Conservation (phyloP, 78 protist genomes). For the Dictyostelium purpureum region DNA sequence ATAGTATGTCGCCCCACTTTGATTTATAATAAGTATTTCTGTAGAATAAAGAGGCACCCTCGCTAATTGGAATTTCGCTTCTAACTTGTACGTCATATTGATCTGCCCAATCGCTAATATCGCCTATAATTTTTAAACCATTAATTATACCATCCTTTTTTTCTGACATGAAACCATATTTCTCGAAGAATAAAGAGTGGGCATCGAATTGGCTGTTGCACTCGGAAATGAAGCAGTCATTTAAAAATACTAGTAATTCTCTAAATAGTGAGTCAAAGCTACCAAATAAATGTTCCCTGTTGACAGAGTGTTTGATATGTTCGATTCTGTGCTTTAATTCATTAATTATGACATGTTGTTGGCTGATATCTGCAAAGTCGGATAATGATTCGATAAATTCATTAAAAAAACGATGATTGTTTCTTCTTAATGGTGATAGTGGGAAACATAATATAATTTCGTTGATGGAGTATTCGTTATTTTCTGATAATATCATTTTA, state of each 20-base stretch:
- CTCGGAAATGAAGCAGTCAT: too few species aligned
- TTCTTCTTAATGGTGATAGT: background rate
- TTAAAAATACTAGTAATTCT: background rate
- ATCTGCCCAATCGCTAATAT: background rate
- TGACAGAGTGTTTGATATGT: background rate
- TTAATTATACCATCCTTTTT: background rate
- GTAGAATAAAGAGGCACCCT: background rate
- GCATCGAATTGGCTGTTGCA: too few species aligned
- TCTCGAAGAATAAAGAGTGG: too few species aligned
- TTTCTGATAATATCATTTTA: background rate
- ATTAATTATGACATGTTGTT: background rate
- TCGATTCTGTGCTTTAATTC: too few species aligned
- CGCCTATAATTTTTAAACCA: background rate
- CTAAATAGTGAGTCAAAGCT: background rate
- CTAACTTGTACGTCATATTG: background rate
- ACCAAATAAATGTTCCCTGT: background rate
- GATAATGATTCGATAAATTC: background rate
- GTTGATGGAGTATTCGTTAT: background rate
- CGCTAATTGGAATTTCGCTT: background rate
- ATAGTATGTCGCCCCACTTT: background rate
- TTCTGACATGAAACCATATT: background rate
- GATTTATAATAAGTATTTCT: background rate
- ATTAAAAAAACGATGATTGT: background rate
- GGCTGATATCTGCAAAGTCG: background rate
- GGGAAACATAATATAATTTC: background rate